Base-by-base conservation (phyloP, 176 grass and related monocot genomes). In the Miscanthus lutarioriparius region DNA sequence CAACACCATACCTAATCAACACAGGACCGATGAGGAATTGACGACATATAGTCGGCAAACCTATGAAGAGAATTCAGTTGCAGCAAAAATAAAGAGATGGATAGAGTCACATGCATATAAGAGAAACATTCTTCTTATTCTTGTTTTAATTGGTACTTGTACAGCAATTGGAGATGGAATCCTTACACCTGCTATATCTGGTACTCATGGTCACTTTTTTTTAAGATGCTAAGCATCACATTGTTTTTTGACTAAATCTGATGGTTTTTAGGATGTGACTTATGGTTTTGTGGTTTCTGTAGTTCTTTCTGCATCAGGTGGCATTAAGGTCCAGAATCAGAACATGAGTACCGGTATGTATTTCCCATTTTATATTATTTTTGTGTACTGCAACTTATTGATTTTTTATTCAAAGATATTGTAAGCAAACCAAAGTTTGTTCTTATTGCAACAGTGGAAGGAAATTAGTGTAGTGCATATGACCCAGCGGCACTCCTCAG, bases 161-260 rank as follows among this genome's bases (percentile, higher is more conserved):
- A 99, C 91, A 88, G 97, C 97, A 67, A 99, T 99, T 73, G 97
- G 97, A 75, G 97, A 99, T 90, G 97, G 97, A 14, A 99, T 99
- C 80, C 93, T 99, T 84, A 99, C 97, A 79, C 93, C 97, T 72
- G 97, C 91, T 56, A 99, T 99, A 87, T 99, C 97, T 85, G 97
- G 97, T 99, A 86, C 10, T 30, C n/a, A 23, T 25, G 8, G 28
- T 85, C 59, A 65, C 40, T 16, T 79, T 54, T 51, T 70, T 67
- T 74, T 49, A 2, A 28, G 17, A 51, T 78, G 75, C 38, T 80
- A 30, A 80, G 27, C 61, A 69, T 83, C 75, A 22, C 20, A 68
- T 68, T 35, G 15, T 75, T 44, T 35, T 61, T n/a, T n/a, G 9
- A 48, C 11, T 58, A 84, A 88, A 83, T 88, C 63, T 25, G 64